Evolutionary conservation across 2,329 filamentous ascomycete species (phyloP).

Genomic region (Pezicula rhizophila): DNA sequence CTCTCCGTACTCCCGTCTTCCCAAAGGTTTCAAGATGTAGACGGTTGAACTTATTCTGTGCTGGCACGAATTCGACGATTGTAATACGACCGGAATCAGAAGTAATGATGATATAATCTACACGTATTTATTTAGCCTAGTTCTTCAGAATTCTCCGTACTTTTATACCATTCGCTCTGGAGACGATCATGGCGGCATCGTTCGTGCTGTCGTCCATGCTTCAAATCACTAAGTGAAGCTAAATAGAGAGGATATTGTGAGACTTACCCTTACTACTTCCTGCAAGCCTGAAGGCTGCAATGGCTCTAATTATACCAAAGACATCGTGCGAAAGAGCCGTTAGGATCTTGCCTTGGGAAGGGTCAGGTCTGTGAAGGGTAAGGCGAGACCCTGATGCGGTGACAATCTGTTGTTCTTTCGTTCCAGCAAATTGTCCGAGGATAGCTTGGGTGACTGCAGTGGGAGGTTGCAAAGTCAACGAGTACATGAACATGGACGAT

Average conservation of each 20-base stretch:
- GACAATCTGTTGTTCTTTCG: conserved; percentile 95
- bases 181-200: conserved; percentile 22
- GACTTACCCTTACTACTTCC: conserved; percentile 93
- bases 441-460: conserved; percentile 86
- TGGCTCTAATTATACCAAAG: conserved; percentile 87
- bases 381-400: conserved; percentile 88
- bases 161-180: conserved; percentile 10
- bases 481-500: conserved; percentile 98
- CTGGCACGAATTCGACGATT: conserved; percentile 83
- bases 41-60: conserved; percentile 80
- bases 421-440: conserved; percentile 90
- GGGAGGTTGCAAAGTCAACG: conserved; percentile 88
- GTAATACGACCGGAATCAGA: conserved; percentile 94
- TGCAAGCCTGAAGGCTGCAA: conserved; percentile 85
- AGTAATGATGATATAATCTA: conserved; percentile 93
- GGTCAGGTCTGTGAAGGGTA: conserved; percentile 79
- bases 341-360: conserved; percentile 76
- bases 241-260: conserved; percentile 32
- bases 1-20: conserved; percentile 89
- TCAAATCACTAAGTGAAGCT: conserved; percentile 67
- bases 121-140: conserved; percentile 19
- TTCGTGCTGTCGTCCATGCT: conserved; percentile 49
- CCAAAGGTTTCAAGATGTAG: conserved; percentile 97
- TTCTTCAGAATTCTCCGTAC: conserved; percentile 9
- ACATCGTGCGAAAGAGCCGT: conserved; percentile 87